Base-by-base conservation (phyloP, 192 early-diverging fungal species). In the Coemansia sp. region DNA sequence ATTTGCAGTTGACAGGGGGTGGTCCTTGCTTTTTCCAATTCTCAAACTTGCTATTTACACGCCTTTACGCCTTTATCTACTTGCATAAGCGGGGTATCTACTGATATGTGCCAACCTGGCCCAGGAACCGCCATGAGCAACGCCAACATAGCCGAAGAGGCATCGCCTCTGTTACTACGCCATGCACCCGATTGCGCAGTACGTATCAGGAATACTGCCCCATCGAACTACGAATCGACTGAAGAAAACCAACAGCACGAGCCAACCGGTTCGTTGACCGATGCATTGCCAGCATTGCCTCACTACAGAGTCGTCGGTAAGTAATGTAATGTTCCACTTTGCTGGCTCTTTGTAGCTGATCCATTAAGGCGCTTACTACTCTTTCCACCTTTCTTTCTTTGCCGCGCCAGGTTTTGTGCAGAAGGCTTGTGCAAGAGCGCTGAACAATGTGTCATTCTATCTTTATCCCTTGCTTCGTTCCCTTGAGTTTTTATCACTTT, bases 141-240 rank as follows among this genome's bases (percentile, higher is more conserved):
- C 34, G 9, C 33, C 58, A 36, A 34, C 16, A 16, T 36, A 20
- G 34, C 58, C 8, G 33, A 61, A 18, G 58, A 61, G 58, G 29
- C 34, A 38, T 61, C 58, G 58, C 58, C 29, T 3, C 58, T 61
- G 58, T 6, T 61, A n/a, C 18, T 61, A 38, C 33, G 16, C 33
- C 58, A 38, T 16, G 34, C 58, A 36, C n/a, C 58, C 18, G 58
- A 61, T 16, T 61, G 58, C 58, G 34, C 58, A 7, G 34, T 61
- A n/a, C 58, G 34, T n/a, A 38, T 61, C 15, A 36, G 58, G 58
- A 34, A 61, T 36, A 38, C 58, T 7, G n/a, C 34, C 16, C n/a
- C 58, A 36, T 20, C 15, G n/a, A 31, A 27, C 40, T 46, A 44
- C 6, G 63, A 44, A 44, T 46, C 12, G 40, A 22, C n/a, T 24